Evolutionary conservation across 2,329 filamentous ascomycete species (phyloP).

Genomic region (Sporothrix humicola): DNA sequence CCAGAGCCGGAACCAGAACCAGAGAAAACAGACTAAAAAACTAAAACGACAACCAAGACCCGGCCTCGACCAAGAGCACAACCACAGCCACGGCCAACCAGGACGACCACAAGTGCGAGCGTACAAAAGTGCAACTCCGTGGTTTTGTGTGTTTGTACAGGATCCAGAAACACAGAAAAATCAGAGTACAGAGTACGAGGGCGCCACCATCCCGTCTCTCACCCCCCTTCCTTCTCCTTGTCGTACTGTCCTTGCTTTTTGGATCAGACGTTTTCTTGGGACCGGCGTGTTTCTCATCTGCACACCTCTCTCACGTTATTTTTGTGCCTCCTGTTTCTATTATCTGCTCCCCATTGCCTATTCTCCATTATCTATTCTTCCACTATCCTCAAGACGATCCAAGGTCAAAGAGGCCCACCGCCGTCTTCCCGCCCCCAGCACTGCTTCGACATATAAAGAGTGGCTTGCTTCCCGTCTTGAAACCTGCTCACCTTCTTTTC

Average conservation of each 20-base stretch:
- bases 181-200: not conserved
- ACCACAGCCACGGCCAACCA: not conserved
- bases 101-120: slow-evolving; percentile 1
- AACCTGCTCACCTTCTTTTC: not conserved
- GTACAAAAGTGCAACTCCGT: not conserved
- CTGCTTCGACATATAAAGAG: slow-evolving; percentile 18
- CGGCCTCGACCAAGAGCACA: not conserved
- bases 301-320: slow-evolving; percentile 1
- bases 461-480: not conserved
- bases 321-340: not conserved
- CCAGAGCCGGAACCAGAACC: not conserved
- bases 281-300: not conserved
- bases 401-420: not conserved
- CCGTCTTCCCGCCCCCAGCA: not conserved
- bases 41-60: not conserved
- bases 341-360: not conserved
- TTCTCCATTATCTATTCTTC: not conserved
- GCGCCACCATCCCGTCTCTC: slow-evolving; percentile 13
- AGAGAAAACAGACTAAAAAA: not conserved
- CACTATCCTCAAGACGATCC: not conserved
- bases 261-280: slow-evolving; percentile 13
- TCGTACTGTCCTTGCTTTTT: not conserved
- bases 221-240: not conserved
- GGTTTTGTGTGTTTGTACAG: no score
- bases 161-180: no score